phyloP scores from a whole-genome alignment of 148 eudicot genomes.

The Fagopyrum esculentum region DNA sequence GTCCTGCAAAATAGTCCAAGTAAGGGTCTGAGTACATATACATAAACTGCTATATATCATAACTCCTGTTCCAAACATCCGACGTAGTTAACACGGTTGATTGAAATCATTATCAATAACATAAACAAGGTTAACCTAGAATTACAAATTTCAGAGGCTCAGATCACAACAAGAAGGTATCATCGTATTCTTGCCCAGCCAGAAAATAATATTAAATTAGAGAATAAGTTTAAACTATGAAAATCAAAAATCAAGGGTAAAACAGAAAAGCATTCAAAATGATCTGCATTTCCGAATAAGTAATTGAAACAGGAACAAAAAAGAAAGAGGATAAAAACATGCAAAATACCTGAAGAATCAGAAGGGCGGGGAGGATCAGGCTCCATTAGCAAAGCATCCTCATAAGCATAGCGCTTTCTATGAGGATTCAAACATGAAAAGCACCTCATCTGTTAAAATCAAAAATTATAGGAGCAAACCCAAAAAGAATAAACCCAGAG shows the following conservation, averaged over 20 bases:
- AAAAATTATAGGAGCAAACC: not conserved
- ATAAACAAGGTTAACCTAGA: not conserved
- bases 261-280: not conserved
- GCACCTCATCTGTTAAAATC: conserved; percentile 34
- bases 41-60: not conserved
- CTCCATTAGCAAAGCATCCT: conserved; percentile 22
- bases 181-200: not conserved
- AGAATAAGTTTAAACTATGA: not conserved
- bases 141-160: not conserved
- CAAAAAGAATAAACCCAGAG: not conserved
- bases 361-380: conserved; percentile 21
- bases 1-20: conserved; percentile 18
- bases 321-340: not conserved
- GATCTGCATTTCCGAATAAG: not conserved
- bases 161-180: not conserved
- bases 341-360: conserved; percentile 36
- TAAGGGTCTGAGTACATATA: not conserved
- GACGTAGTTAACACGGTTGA: not conserved
- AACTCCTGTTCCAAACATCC: not conserved
- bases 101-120: not conserved
- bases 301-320: conserved; percentile 2
- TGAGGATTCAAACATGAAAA: conserved; percentile 48
- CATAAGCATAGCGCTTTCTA: conserved; percentile 26
- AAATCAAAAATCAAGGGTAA: not conserved
- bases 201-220: not conserved